phyloP scores from a whole-genome alignment of 345 rosid species.

The Kernera saxatilis region DNA sequence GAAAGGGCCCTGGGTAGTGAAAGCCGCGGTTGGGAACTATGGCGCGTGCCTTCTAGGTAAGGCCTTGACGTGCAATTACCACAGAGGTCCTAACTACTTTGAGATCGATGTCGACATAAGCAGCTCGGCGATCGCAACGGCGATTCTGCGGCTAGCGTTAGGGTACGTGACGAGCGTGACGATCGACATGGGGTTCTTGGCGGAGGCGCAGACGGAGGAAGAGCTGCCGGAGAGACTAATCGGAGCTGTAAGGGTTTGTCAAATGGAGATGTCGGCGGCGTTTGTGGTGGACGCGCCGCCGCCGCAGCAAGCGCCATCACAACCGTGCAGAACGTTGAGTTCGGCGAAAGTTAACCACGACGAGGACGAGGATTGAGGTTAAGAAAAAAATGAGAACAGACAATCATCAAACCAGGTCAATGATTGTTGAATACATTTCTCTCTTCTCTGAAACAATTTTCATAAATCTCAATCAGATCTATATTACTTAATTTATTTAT shows the following conservation, averaged over 20 bases:
- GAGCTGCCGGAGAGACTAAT: conserved; percentile 82
- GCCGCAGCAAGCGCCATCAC: not conserved
- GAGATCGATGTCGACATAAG: conserved; percentile 84
- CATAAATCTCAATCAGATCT: not conserved
- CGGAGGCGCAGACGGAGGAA: conserved; percentile 68
- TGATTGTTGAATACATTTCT: not conserved
- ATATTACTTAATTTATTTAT: not conserved
- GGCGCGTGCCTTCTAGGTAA: conserved; percentile 85
- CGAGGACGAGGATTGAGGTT: conserved; percentile 29
- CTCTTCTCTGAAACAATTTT: not conserved
- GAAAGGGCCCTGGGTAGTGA: conserved; percentile 92
- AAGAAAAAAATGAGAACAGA: not conserved
- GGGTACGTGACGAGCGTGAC: conserved; percentile 74
- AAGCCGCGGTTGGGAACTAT: conserved; percentile 67
- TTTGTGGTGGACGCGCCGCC: conserved; percentile 38
- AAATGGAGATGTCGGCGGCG: conserved; percentile 88
- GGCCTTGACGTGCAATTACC: conserved; percentile 73
- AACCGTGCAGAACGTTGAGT: conserved; percentile 34
- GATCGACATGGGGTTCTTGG: conserved; percentile 85
- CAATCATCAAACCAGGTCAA: not conserved
- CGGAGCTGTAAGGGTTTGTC: conserved; percentile 83
- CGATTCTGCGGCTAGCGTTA: conserved; percentile 70
- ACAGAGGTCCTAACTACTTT: conserved; percentile 67
- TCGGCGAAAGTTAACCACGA: conserved; percentile 62
- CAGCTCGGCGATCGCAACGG: conserved; percentile 69